These are phyloP conservation scores for Phalaenopsis equestris DNA, from an alignment of 106 monocot species.

Conservation along the genomic window DNA sequence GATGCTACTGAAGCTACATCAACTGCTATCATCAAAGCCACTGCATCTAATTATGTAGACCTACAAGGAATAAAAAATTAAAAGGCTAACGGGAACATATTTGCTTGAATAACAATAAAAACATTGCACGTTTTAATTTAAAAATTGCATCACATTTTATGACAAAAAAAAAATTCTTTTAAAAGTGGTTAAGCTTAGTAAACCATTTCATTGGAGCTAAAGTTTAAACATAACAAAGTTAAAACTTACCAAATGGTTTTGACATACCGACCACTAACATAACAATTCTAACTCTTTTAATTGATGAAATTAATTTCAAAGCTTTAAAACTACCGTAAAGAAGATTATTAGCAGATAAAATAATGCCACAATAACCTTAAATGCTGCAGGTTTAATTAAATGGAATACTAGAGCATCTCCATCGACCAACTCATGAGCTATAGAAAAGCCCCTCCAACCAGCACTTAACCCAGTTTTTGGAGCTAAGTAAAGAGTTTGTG, in stretches of 20 bases:
- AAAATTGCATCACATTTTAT: background rate
- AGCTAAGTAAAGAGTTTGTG: conserved; percentile 37
- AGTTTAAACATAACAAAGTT: background rate
- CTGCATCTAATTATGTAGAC: conserved; percentile 37
- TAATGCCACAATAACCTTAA: conserved; percentile 37
- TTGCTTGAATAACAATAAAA: background rate
- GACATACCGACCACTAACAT: background rate
- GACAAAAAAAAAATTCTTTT: background rate
- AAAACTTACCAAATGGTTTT: background rate
- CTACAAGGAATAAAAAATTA: conserved; percentile 6
- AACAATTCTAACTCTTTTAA: background rate
- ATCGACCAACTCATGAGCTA: conserved; percentile 61
- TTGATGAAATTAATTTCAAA: background rate
- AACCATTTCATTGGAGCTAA: background rate
- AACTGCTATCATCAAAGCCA: conserved; percentile 11
- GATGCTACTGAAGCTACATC: conserved; percentile 3
- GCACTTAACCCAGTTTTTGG: conserved; percentile 53
- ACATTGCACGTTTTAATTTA: background rate
- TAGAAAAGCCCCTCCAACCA: conserved; percentile 75
- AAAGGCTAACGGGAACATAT: background rate
- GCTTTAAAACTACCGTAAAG: background rate
- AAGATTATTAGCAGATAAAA: background rate
- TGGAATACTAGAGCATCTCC: conserved; percentile 79
- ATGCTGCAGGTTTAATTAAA: conserved; percentile 31
- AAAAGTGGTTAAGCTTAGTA: background rate